Conservation (phyloP, 108 stramenopile genomes). For the Hondaea fermentalgiana region DNA sequence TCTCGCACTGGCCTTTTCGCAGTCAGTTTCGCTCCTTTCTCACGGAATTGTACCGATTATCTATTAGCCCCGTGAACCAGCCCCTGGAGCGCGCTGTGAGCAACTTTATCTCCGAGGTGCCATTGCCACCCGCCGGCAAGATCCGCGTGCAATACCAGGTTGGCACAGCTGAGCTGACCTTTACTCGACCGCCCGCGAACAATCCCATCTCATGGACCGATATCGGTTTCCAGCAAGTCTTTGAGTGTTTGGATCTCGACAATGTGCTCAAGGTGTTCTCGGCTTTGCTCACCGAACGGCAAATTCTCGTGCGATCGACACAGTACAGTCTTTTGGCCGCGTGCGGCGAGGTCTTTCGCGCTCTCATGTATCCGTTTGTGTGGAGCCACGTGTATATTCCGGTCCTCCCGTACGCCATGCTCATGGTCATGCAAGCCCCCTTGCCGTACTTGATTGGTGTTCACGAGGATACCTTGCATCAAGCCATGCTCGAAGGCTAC, state of each 20-base stretch:
- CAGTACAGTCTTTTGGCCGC: slow-evolving; percentile 62
- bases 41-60: slow-evolving; percentile 68
- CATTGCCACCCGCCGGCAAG: slow-evolving; percentile 70
- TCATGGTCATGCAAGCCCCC: slow-evolving; percentile 75
- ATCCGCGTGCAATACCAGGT: slow-evolving; percentile 54
- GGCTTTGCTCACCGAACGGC: slow-evolving; percentile 61
- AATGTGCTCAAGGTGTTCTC: slow-evolving; percentile 66
- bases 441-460: slow-evolving; percentile 74
- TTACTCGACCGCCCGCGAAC: slow-evolving; percentile 60
- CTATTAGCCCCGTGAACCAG: slow-evolving; percentile 69
- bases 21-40: slow-evolving; percentile 59
- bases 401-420: slow-evolving; percentile 62
- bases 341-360: slow-evolving; percentile 64
- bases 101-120: slow-evolving; percentile 70
- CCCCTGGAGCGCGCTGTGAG: slow-evolving; percentile 79
- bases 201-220: slow-evolving; percentile 68
- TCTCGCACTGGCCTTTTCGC: slow-evolving; percentile 77
- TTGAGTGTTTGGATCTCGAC: slow-evolving; percentile 67
- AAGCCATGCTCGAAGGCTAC: slow-evolving; percentile 34
- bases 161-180: slow-evolving; percentile 41
- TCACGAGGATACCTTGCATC: slow-evolving; percentile 64
- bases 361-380: slow-evolving; percentile 72
- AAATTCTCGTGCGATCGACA: slow-evolving; percentile 61
- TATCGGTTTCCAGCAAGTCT: slow-evolving; percentile 66
- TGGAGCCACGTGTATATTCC: slow-evolving; percentile 81